Percentiles rank a stretch among this genome's conserved stretches.
Conservation (phyloP, 371 early-diverging fungal genomes). For the Funneliformis caledonium region DNA sequence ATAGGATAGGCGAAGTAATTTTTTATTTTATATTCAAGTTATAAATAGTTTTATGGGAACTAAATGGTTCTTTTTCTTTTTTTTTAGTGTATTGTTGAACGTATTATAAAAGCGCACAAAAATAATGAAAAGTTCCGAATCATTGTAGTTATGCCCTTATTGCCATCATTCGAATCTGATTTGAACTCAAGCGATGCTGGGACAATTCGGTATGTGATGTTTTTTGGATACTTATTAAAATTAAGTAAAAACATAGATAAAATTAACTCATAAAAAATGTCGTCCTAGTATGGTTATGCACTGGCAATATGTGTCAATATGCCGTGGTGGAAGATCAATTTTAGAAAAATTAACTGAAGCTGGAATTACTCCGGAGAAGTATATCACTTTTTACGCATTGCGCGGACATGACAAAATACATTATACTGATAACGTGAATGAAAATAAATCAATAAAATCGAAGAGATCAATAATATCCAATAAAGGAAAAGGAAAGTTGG, state of each 20-base stretch:
- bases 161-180: slow-evolving; percentile 92
- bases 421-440: not conserved
- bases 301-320: slow-evolving; percentile 83
- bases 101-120: slow-evolving; percentile 79
- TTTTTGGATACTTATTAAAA: not conserved
- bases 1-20: slow-evolving; percentile 43
- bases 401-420: slow-evolving; percentile 70
- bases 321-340: slow-evolving; percentile 76
- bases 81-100: slow-evolving; percentile 76
- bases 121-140: slow-evolving; percentile 78
- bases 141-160: slow-evolving; percentile 88
- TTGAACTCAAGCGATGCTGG: slow-evolving; percentile 77
- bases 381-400: slow-evolving; percentile 79
- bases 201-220: slow-evolving; percentile 60
- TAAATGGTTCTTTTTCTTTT: slow-evolving; percentile 41
- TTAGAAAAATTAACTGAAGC: slow-evolving; percentile 60
- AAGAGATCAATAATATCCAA: not conserved
- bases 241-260: not conserved
- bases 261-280: not conserved
- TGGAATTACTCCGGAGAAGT: slow-evolving; percentile 74
- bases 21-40: not conserved
- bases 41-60: not conserved
- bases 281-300: slow-evolving; percentile 66
- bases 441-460: not conserved
- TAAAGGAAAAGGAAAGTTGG: not conserved